Base-by-base conservation (phyloP, 78 protist species). In the Emiliania huxleyi region DNA sequence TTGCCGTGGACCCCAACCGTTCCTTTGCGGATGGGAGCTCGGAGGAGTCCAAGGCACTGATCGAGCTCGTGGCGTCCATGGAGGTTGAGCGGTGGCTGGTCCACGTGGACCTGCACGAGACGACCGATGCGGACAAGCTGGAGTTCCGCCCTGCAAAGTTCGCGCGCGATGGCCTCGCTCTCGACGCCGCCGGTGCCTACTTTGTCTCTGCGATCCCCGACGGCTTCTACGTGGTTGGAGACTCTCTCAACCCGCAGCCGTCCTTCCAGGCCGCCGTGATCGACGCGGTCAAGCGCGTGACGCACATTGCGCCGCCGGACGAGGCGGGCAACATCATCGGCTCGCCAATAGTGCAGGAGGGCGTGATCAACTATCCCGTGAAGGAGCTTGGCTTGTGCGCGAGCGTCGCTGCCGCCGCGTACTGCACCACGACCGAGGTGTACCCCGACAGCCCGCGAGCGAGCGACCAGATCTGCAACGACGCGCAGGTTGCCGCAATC, bases 1-100 rank as follows among this genome's bases (percentile, higher is more conserved):
- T 69, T 3, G 94, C 94, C 35, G 92, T 81, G 35, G 94, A 93
- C 33, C 94, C 94, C 29, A 93, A 93, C 90, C 94, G 94, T 49
- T 29, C 15, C 69, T 23, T 93, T 89, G 33, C n/a, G 37, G 83
- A 38, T 73, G 43, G 84, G 19, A 15, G 33, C 62, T 5, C 43
- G 62, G 92, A 93, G 62, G 91, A 56, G 81, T 33, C 38, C 33
- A 21, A 8, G 4, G 81, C 87, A 21, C 46, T 73, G 56, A 8
- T 42, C 71, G 40, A 22, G 40, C 26, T 73, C 38, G 2, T 90
- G 5, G 38, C 56, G n/a, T 29, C 83, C 3, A 8, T 90, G 29
- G n/a, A 23, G 21, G 90, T 44, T 5, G 23, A 37, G 55, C 44
- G 6, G 38, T 71, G 81, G 81, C 49, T 69, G 2, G 26, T 22